These are phyloP conservation scores for Amanita molliuscula DNA, from an alignment of 768 basidiomycete species.

Conservation along the genomic window DNA sequence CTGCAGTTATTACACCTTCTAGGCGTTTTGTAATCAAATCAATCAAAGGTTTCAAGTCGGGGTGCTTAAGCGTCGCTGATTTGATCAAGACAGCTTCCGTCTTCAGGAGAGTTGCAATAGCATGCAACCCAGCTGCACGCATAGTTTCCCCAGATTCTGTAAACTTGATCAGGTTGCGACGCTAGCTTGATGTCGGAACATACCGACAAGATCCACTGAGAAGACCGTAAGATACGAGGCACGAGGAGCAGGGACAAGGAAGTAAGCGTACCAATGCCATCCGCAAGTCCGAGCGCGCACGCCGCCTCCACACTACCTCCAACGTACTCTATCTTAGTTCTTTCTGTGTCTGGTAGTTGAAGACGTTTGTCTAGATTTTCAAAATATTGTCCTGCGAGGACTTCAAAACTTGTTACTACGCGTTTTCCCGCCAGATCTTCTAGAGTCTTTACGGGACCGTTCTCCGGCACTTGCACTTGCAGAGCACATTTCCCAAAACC, in stretches of 20 bases:
- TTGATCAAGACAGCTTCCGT: slow-evolving; percentile 89
- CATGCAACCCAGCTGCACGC: slow-evolving; percentile 92
- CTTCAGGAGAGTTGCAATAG: slow-evolving; percentile 81
- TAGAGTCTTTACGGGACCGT: slow-evolving; percentile 52
- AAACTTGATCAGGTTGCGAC: not conserved
- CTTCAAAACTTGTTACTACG: slow-evolving; percentile 91
- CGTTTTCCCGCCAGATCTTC: slow-evolving; percentile 85
- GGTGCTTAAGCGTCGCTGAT: slow-evolving; percentile 53
- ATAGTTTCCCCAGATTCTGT: slow-evolving; percentile 98
- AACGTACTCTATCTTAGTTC: slow-evolving; percentile 87
- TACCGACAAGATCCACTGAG: slow-evolving; percentile 90
- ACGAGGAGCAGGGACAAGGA: slow-evolving; percentile 4
- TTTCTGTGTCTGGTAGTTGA: slow-evolving; percentile 38
- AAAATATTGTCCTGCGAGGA: slow-evolving; percentile 78
- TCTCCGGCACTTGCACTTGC: slow-evolving; percentile 86
- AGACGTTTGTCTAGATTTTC: slow-evolving; percentile 45
- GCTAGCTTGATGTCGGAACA: slow-evolving; percentile 15
- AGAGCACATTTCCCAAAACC: slow-evolving; percentile 90
- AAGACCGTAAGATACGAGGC: not conserved
- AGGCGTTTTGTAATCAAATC: slow-evolving; percentile 78
- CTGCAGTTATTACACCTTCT: slow-evolving; percentile 83
- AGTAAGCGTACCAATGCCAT: slow-evolving; percentile 70
- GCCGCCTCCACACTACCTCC: slow-evolving; percentile 98
- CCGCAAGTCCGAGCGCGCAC: slow-evolving; percentile 90
- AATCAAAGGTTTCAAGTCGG: slow-evolving; percentile 57